phyloP scores from a whole-genome alignment of 169 alveolate genomes.

The Theileria luwenshuni region DNA sequence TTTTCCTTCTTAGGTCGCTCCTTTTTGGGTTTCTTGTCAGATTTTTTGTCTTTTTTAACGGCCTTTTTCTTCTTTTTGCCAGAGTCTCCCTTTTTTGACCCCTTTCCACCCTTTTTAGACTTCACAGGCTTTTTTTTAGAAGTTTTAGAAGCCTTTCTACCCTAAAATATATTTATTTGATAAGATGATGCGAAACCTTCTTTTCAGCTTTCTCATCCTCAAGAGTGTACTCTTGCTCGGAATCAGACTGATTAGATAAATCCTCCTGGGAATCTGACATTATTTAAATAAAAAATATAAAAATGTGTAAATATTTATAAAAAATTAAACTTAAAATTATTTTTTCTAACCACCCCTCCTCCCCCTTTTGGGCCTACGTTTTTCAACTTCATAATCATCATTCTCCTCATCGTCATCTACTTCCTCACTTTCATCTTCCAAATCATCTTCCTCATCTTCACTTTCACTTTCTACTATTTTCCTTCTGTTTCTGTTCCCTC shows the following conservation, averaged over 20 bases:
- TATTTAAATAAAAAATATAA: constrained; percentile 1
- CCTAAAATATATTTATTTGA: not conserved
- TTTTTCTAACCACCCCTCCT: not conserved
- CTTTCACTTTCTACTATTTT: not conserved
- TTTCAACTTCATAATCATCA: not conserved
- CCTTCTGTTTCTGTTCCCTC: not conserved
- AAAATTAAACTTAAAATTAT: constrained; percentile 3
- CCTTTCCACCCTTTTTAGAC: not conserved
- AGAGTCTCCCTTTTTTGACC: constrained; percentile 6
- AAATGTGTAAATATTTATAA: not conserved
- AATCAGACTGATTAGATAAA: not conserved
- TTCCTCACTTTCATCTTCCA: not conserved
- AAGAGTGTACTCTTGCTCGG: not conserved
- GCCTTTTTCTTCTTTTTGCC: constrained; percentile 13
- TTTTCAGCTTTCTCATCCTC: constrained; percentile 5
- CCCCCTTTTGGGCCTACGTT: not conserved
- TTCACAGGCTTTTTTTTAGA: not conserved
- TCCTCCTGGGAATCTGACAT: constrained; percentile 27
- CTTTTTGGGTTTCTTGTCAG: constrained; percentile 13
- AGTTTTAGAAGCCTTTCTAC: not conserved
- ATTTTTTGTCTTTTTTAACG: constrained; percentile 17
- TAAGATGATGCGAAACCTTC: not conserved
- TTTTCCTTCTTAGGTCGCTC: constrained; percentile 7
- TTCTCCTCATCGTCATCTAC: not conserved
- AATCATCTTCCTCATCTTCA: not conserved